Conservation (phyloP, 2,329 filamentous ascomycete genomes). For the Cladobotryum protrusum region DNA sequence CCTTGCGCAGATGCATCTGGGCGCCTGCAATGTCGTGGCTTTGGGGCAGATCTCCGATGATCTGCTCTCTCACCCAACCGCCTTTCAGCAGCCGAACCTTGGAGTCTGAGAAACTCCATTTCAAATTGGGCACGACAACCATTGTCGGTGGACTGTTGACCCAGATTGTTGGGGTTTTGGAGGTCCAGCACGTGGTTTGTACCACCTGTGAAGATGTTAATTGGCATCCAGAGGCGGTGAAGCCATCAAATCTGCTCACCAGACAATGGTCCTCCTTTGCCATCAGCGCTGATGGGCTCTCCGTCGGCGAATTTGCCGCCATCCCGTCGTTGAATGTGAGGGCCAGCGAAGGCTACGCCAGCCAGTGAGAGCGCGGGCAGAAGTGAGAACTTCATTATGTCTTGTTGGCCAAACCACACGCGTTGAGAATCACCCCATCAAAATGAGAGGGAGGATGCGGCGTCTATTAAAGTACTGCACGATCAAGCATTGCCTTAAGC, state of each 20-base stretch:
- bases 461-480: no score
- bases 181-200: conserved; percentile 57
- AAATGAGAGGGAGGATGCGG: no score
- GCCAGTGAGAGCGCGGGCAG: no score
- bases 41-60: conserved; percentile 58
- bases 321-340: conserved; percentile 16
- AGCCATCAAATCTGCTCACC: conserved; percentile 34
- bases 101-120: conserved; percentile 64
- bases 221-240: neutral
- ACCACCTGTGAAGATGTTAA: conserved; percentile 42
- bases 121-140: conserved; percentile 61
- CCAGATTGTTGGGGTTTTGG: conserved; percentile 59
- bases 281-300: conserved; percentile 49
- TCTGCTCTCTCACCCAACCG: conserved; percentile 61
- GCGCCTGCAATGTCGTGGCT: conserved; percentile 62
- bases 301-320: conserved; percentile 39
- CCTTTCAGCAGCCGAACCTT: conserved; percentile 56
- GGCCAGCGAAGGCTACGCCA: neutral
- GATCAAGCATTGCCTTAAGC: no score
- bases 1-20: conserved; percentile 62
- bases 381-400: no score
- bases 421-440: no score
- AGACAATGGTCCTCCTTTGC: conserved; percentile 52
- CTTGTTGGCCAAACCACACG: no score
- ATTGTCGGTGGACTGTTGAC: conserved; percentile 54